Base-by-base conservation (phyloP, 495 filamentous ascomycete genomes). In the Penicillium flavigenum region DNA sequence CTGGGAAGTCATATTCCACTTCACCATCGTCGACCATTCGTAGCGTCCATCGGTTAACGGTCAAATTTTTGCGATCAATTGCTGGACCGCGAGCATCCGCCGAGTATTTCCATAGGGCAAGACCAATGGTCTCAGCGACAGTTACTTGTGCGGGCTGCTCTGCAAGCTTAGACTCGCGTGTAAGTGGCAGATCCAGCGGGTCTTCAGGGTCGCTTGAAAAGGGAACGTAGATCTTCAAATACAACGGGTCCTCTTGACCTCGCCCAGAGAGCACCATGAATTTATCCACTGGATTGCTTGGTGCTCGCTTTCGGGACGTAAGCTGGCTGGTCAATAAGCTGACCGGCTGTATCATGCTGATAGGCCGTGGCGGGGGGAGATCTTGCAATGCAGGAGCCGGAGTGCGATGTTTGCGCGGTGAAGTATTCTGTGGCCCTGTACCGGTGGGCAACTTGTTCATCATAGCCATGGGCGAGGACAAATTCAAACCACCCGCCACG, bases 11-110 rank as follows among this genome's bases (percentile, higher is more conserved):
- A 63, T 90, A 91, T 62, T 99, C 94, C 4, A 97, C 88, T 65
- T 99, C 94, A 9, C 89, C 92, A 64, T 92, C 89, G 61, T 99
- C 94, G 8, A 97, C 90, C 89, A 99, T 96, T 29, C 92, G 81
- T 16, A 99, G 73, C 10, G 86, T 88, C 93, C 94, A 99, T 65
- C 86, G 83, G 63, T 98, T 98, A 47, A 96, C 88, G 55, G 91
- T 93, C 31, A 88, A 72, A 64, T 91, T 89, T 29, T 84, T 80
- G 17, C 77, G 75, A 2, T 83, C 79, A 12, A 98, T 78, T 2
- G 81, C 53, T 14, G 94, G 95, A 58, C 89, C 82, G 24, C 86
- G 77, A 34, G 86, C 84, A 63, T 97, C 92, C 56, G 96, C 88
- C 47, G 83, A 80, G 65, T 96, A 98, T 60, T 88, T 79, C 86